Evolutionary conservation across 1,284 basidiomycete species (phyloP), one percentile per base, ranked within the genome.

Genomic region (Phaffia rhodozyma): DNA sequence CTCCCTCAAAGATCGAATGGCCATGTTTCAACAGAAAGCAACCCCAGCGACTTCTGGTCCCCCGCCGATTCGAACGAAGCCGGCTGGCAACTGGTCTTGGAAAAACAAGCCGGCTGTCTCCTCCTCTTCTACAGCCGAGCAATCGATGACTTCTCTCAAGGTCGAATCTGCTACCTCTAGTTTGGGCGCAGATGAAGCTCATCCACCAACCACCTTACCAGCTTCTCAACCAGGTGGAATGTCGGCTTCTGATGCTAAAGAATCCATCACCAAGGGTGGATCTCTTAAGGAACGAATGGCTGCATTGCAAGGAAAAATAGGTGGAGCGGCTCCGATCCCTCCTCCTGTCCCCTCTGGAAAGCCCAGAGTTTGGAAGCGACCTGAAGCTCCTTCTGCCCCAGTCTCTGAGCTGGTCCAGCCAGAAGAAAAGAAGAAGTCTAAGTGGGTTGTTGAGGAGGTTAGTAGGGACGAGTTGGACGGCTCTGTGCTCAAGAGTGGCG

Each of bases 261-360:
- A 85, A 70, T 86, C 86, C 69, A 89, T 91, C 72, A 79, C 79
- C 54, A 71, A 72, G 57, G 77, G 77, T 23, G 85, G 83, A 4
- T 88, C 86, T 66, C 76, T 96, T 68, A 91, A 86, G 76, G 91
- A 93, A 68, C 84, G 91, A 53, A 94, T 96, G 89, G 90, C 90
- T 30, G 89, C 90, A 2, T 78, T 94, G 47, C 86, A 90, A 71
- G 87, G 86, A 5, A 81, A 79, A 57, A 43, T 43, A 11, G 72
- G 72, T 2, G 85, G 86, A 25, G 87, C 80, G 13, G 76, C 78
- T 58, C 72, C 80, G 3, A 80, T 83, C 11, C 81, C 86, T 1
- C 82, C 84, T 58, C 86, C 87, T 20, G 75, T 71, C 0, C 61
- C 76, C 7, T 71, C 78, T 27, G 86, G 86, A 68, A 86, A 84